Percentiles rank a stretch among this genome's conserved stretches.
phyloP scores from a whole-genome alignment of 208 protist genomes.

The Endotrypanum monterogeii region DNA sequence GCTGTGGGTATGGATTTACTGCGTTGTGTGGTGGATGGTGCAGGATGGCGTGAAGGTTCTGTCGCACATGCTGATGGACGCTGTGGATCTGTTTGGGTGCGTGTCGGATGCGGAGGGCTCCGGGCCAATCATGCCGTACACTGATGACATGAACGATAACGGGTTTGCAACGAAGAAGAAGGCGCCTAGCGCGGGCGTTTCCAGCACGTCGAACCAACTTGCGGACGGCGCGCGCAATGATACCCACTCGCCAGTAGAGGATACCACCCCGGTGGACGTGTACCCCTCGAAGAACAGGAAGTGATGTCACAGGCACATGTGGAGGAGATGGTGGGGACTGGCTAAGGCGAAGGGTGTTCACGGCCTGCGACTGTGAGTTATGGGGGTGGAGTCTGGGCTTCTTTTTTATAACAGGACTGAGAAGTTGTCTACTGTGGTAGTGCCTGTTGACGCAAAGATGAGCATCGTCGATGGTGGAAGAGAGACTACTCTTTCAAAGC shows the following conservation, averaged over 20 bases:
- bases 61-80: conserved; percentile 65
- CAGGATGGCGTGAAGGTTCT: conserved; percentile 87
- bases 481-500: too few species aligned
- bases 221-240: not conserved
- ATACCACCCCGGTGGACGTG: not conserved
- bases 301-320: not conserved
- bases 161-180: not conserved
- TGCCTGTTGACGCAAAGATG: too few species aligned
- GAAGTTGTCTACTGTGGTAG: too few species aligned
- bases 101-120: conserved; percentile 45
- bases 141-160: conserved; percentile 20
- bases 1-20: conserved; percentile 92
- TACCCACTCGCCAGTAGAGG: not conserved
- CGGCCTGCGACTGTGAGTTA: too few species aligned
- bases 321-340: not conserved
- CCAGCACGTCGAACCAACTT: not conserved
- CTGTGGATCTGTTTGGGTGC: conserved; percentile 73
- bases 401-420: too few species aligned
- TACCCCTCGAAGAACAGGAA: not conserved
- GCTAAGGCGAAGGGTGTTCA: not conserved
- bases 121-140: conserved; percentile 43
- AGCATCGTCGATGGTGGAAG: too few species aligned
- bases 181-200: not conserved
- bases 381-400: too few species aligned
- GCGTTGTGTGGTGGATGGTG: conserved; percentile 90